These are phyloP conservation scores for Cystobasidium ongulense DNA, from an alignment of 768 basidiomycete species.

Conservation along the genomic window DNA sequence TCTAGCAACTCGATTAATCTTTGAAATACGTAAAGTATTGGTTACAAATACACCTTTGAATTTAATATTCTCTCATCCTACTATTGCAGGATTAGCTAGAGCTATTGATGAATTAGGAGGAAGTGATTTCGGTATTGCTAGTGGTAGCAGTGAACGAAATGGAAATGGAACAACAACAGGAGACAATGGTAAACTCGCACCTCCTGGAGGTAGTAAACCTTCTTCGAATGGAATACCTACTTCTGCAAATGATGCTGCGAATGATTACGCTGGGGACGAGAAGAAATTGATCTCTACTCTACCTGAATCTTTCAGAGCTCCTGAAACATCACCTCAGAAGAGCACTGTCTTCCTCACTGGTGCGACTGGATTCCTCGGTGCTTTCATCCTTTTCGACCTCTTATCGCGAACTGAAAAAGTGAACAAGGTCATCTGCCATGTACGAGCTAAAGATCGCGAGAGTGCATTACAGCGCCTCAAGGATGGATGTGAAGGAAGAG, in stretches of 20 bases:
- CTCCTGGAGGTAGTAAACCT: background rate
- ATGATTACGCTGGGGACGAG: conserved; percentile 72
- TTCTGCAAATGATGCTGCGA: conserved; percentile 34
- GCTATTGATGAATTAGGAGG: conserved; percentile 68
- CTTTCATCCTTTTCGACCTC: conserved; percentile 76
- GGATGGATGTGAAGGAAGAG: conserved; percentile 65
- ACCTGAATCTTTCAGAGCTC: conserved; percentile 56
- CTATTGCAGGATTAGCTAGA: conserved; percentile 64
- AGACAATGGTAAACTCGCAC: conserved; percentile 24
- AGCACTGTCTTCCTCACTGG: conserved; percentile 85
- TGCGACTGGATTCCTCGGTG: conserved; percentile 92
- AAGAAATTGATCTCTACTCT: conserved; percentile 57
- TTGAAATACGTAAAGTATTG: conserved; percentile 88
- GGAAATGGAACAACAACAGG: background rate
- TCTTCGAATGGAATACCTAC: background rate
- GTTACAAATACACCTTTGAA: conserved; percentile 84
- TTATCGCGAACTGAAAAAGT: conserved; percentile 58
- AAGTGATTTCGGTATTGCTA: conserved; percentile 67
- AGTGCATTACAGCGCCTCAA: conserved; percentile 63
- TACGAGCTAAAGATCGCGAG: conserved; percentile 60
- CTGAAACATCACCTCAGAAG: conserved; percentile 53
- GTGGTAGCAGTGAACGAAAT: conserved; percentile 43
- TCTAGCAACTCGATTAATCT: conserved; percentile 90
- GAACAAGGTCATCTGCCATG: conserved; percentile 81
- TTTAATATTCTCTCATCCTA: conserved; percentile 82